These are phyloP conservation scores for Phytophthora agathidicida DNA, from an alignment of 352 stramenopile species.

Conservation along the genomic window DNA sequence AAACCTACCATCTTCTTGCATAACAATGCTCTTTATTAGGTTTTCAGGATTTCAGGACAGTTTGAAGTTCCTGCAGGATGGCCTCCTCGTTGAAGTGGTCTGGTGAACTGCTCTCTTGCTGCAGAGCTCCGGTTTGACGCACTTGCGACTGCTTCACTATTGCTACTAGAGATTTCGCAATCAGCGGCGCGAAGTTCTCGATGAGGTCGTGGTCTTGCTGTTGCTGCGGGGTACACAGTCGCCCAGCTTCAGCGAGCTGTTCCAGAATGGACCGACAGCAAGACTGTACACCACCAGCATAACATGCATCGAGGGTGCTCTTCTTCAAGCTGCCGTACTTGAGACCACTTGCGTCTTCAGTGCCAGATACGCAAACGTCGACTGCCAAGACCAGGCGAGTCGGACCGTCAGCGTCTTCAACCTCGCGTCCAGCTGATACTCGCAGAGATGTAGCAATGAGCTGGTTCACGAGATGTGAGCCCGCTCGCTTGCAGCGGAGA, in stretches of 20 bases:
- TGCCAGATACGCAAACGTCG: slow-evolving; percentile 46
- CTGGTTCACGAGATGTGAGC: slow-evolving; percentile 57
- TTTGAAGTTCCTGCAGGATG: slow-evolving; percentile 37
- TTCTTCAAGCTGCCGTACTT: slow-evolving; percentile 67
- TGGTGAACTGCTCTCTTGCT: neutral
- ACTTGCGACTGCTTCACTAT: slow-evolving; percentile 39
- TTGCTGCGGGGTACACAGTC: slow-evolving; percentile 57
- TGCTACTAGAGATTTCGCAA: slow-evolving; percentile 52
- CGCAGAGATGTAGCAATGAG: slow-evolving; percentile 43
- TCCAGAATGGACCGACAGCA: slow-evolving; percentile 54
- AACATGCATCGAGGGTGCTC: slow-evolving; percentile 54
- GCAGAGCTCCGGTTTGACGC: neutral
- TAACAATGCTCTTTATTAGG: slow-evolving; percentile 33
- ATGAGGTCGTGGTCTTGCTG: slow-evolving; percentile 59
- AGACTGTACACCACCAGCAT: slow-evolving; percentile 36
- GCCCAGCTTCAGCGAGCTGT: slow-evolving; percentile 49
- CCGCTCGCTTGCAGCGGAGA: slow-evolving; percentile 40
- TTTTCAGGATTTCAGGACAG: slow-evolving; percentile 27
- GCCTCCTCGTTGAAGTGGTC: slow-evolving; percentile 29
- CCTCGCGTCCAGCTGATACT: slow-evolving; percentile 3
- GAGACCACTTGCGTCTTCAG: slow-evolving; percentile 13
- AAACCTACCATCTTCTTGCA: slow-evolving; percentile 6
- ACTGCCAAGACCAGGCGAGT: slow-evolving; percentile 56
- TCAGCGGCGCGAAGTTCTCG: slow-evolving; percentile 54
- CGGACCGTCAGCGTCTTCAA: slow-evolving; percentile 3